Evolutionary conservation across 345 rosid genomes (phyloP).

Genomic region (Eutrema japonicum): DNA sequence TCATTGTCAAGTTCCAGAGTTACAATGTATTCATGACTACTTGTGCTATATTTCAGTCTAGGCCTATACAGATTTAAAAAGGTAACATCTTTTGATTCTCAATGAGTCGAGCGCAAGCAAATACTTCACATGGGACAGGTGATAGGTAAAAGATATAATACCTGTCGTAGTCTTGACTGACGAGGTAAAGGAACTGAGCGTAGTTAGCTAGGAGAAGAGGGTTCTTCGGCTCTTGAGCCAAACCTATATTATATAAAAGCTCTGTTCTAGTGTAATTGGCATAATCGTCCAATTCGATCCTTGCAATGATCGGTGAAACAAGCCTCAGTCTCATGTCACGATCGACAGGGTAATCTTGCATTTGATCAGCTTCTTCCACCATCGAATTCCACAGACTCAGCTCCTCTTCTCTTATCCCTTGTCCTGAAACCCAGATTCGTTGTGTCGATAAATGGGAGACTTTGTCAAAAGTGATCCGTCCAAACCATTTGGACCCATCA

Average conservation of each 20-base stretch:
- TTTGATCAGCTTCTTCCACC: constrained; percentile 53
- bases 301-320: constrained; percentile 49
- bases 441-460: constrained; percentile 4
- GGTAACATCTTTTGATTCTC: neutral
- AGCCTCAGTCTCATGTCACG: constrained; percentile 43
- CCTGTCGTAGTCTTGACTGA: constrained; percentile 66
- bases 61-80: neutral
- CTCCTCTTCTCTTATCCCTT: constrained; percentile 45
- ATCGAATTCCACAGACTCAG: constrained; percentile 56
- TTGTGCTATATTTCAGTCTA: neutral
- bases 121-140: neutral
- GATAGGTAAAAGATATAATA: constrained; percentile 27
- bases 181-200: constrained; percentile 70
- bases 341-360: constrained; percentile 52
- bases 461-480: constrained; percentile 10
- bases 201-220: constrained; percentile 67
- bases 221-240: constrained; percentile 66
- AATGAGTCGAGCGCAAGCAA: neutral
- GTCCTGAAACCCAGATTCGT: constrained; percentile 17
- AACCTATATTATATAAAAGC: constrained; percentile 57
- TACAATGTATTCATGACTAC: neutral
- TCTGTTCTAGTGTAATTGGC: constrained; percentile 54
- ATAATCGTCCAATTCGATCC: constrained; percentile 54
- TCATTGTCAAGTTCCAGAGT: constrained; percentile 25
- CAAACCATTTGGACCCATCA: neutral